phyloP scores from a whole-genome alignment of 169 alveolate genomes.

The Babesia sp. region DNA sequence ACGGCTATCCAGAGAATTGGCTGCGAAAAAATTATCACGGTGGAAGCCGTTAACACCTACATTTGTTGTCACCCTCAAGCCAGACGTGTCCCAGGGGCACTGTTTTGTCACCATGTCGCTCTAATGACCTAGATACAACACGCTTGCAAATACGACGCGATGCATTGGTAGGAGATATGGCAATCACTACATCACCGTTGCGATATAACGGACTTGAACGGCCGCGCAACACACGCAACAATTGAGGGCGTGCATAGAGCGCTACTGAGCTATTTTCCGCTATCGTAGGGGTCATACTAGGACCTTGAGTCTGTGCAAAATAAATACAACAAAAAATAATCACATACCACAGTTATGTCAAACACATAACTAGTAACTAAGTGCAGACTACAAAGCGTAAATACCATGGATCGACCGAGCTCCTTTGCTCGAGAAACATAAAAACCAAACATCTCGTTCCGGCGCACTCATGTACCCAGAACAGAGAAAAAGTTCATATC shows the following conservation, averaged over 20 bases:
- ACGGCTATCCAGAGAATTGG: slow-evolving; percentile 65
- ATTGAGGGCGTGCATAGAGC: slow-evolving; percentile 32
- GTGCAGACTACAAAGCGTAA: slow-evolving; percentile 41
- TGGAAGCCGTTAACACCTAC: slow-evolving; percentile 16
- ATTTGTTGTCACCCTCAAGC: slow-evolving; percentile 62
- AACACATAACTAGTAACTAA: slow-evolving; percentile 47
- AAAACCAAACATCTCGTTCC: slow-evolving; percentile 1
- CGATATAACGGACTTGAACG: slow-evolving; percentile 32
- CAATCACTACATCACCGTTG: slow-evolving; percentile 60
- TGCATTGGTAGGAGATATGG: slow-evolving; percentile 46
- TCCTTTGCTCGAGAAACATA: slow-evolving; percentile 1
- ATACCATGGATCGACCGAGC: slow-evolving; percentile 25
- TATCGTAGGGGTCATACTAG: slow-evolving; percentile 63
- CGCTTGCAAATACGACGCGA: slow-evolving; percentile 62
- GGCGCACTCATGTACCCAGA: too few species aligned
- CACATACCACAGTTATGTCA: slow-evolving; percentile 62
- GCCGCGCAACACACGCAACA: slow-evolving; percentile 40
- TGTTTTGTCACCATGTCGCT: not conserved
- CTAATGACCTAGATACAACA: slow-evolving; percentile 14
- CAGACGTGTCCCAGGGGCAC: slow-evolving; percentile 56
- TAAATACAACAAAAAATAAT: not conserved
- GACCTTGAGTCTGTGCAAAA: slow-evolving; percentile 57
- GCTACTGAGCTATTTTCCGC: slow-evolving; percentile 28
- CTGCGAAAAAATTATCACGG: slow-evolving; percentile 1
- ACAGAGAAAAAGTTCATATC: not conserved